phyloP scores from a whole-genome alignment of 164 flowering plant species.

The Vitis rupestris region DNA sequence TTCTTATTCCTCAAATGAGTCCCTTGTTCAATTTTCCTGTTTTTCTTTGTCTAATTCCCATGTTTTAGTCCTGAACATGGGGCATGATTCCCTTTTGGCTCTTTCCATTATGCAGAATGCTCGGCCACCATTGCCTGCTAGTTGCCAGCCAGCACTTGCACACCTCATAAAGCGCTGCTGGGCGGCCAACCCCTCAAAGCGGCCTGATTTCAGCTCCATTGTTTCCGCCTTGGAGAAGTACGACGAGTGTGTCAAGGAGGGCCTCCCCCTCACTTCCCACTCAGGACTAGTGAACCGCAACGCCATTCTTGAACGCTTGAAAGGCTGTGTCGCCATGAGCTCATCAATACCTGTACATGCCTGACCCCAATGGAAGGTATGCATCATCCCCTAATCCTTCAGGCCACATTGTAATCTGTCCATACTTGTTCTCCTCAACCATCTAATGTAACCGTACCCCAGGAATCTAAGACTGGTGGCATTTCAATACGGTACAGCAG shows the following conservation, averaged over 20 bases:
- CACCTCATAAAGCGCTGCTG: slow-evolving; percentile 92
- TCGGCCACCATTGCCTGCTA: slow-evolving; percentile 79
- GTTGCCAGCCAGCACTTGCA: slow-evolving; percentile 82
- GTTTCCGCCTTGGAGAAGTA: slow-evolving; percentile 72
- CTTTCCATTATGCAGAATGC: slow-evolving; percentile 58
- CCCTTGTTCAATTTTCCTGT: too few relatives aligned
- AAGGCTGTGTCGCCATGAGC: slow-evolving; percentile 55
- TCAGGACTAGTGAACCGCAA: slow-evolving; percentile 44
- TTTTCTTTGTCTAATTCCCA: too few relatives aligned
- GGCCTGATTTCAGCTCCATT: slow-evolving; percentile 84
- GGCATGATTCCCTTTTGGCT: background rate
- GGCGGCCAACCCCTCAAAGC: slow-evolving; percentile 81
- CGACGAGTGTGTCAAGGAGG: slow-evolving; percentile 79
- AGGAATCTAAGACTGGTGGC: background rate
- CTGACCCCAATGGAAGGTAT: slow-evolving; percentile 29
- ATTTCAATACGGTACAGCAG: too few relatives aligned
- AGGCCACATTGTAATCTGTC: background rate
- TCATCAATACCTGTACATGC: slow-evolving; percentile 76
- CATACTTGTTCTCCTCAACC: slow-evolving; percentile 5
- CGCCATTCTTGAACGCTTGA: slow-evolving; percentile 55
- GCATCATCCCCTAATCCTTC: background rate
- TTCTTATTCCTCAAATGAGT: too few relatives aligned
- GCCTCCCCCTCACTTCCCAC: slow-evolving; percentile 67
- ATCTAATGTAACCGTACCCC: background rate
- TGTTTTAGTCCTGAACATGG: too few relatives aligned